Evolutionary conservation across 805 yeast genomes (phyloP), one percentile per base, ranked within the genome.

Genomic region (Wickerhamiella alocasiicola): DNA sequence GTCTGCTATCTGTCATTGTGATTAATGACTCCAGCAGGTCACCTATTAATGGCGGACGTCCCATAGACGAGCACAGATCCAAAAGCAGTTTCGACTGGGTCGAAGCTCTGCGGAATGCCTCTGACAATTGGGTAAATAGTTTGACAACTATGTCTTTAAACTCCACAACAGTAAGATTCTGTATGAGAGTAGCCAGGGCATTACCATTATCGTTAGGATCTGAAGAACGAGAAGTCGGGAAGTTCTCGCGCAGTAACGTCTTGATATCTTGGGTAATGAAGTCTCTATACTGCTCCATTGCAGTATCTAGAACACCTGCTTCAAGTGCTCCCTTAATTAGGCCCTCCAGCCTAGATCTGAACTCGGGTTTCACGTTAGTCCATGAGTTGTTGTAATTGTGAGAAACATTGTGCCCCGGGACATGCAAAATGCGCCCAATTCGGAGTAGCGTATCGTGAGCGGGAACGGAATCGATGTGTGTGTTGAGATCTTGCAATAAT

Each of bases 41-140:
- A 1, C 82, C 70, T 15, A 81, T 73, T 52, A 81, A 94, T 33
- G 83, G 56, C 12, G 75, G 69, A 3, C 63, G 36, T 52, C 68
- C 56, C 40, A 53, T 63, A 38, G 68, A 70, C 23, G 79, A 59
- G 0, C 93, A 76, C 40, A 81, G 55, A 48, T 83, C 91, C 11
- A 91, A 65, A 21, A 88, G 58, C 4, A 82, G 51, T 56, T 84
- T 85, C 54, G 85, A 94, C 44, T 85, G 95, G 6, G 72, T 63
- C 1, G 82, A 74, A 23, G 87, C 62, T 44, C 94, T 68, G 46
- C 88, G 65, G 19, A 85, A 62, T 15, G 83, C 76, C 52, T 81
- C 93, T 0, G 84, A 73, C 2, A 80, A 64, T 16, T 72, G 68
- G 0, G 81, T 61, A 49, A 72, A 82, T 3, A 77, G 76, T 21